Conservation (phyloP, 768 basidiomycete genomes). For the Rhizopogon sp. region DNA sequence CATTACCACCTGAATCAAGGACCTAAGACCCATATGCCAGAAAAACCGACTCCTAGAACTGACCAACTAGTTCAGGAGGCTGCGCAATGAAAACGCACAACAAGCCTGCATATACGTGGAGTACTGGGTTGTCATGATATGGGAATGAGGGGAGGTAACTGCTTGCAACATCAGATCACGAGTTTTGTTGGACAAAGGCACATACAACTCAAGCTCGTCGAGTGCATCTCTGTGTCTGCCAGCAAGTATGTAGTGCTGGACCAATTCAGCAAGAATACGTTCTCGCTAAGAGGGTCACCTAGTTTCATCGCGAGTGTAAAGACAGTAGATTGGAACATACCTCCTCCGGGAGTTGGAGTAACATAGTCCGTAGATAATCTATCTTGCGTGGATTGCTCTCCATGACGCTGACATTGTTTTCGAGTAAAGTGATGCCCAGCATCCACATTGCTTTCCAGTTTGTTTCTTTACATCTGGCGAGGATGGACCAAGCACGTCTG, state of each 20-base stretch:
- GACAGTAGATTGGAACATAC: constrained; percentile 36
- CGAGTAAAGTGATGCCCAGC: constrained; percentile 55
- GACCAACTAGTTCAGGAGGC: constrained; percentile 10
- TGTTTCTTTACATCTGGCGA: constrained; percentile 73
- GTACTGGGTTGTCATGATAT: constrained; percentile 72
- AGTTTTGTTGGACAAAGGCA: constrained; percentile 7
- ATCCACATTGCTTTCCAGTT: constrained; percentile 72
- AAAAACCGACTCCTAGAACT: neutral
- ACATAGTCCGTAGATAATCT: constrained; percentile 64
- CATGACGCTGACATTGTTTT: constrained; percentile 23
- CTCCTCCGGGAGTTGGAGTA: constrained; percentile 63
- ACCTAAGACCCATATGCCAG: neutral
- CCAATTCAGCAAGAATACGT: constrained; percentile 67
- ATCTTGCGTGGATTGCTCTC: constrained; percentile 33
- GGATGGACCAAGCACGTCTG: constrained; percentile 65
- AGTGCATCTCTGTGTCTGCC: constrained; percentile 64
- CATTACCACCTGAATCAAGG: neutral
- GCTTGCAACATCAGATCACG: constrained; percentile 2
- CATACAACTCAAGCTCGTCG: constrained; percentile 83
- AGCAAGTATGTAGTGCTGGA: constrained; percentile 58
- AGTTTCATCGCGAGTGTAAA: constrained; percentile 2
- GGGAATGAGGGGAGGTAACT: constrained; percentile 88
- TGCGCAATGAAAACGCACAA: constrained; percentile 62
- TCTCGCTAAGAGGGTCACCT: constrained; percentile 48
- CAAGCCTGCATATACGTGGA: constrained; percentile 83